Evolutionary conservation across 768 basidiomycete species (phyloP).

Genomic region (Jaapia argillacea): DNA sequence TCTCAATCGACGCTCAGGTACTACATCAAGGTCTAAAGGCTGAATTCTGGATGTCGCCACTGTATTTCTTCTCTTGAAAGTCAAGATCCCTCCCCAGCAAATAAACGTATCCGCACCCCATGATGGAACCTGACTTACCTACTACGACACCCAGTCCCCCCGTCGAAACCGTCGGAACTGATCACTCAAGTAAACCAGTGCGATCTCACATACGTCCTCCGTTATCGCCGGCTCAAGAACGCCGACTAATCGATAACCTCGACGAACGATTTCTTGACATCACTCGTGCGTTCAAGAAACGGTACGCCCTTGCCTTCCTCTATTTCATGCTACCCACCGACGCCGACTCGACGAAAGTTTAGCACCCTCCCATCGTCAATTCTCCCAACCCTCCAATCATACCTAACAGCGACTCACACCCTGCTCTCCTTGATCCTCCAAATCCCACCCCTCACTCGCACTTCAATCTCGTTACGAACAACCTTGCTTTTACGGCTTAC

Average conservation of each 20-base stretch:
- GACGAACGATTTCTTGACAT: conserved; percentile 58
- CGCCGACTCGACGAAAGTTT: conserved; percentile 18
- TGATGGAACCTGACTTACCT: too few relatives aligned
- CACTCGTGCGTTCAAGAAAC: conserved; percentile 65
- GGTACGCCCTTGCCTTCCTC: conserved; percentile 34
- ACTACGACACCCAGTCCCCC: too few relatives aligned
- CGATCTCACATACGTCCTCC: too few relatives aligned
- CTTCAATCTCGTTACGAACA: conserved; percentile 57
- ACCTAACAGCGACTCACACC: conserved; percentile 45
- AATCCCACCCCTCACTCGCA: conserved; percentile 58
- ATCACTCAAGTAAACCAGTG: too few relatives aligned
- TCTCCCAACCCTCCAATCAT: conserved; percentile 47
- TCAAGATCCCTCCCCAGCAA: too few relatives aligned
- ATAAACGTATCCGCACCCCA: too few relatives aligned
- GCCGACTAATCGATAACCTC: conserved; percentile 51
- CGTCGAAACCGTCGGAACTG: too few relatives aligned
- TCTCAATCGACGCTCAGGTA: too few relatives aligned
- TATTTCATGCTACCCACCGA: conserved; percentile 1
- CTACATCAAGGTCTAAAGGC: too few relatives aligned
- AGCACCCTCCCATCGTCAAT: conserved; percentile 35
- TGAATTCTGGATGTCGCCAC: too few relatives aligned
- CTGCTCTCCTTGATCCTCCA: conserved; percentile 57
- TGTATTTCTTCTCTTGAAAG: too few relatives aligned
- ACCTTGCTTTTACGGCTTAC: conserved; percentile 65
- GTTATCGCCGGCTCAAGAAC: conserved; percentile 36